Evolutionary conservation across 1,139 yeast species (phyloP).

Genomic region (Candida neerlandica): DNA sequence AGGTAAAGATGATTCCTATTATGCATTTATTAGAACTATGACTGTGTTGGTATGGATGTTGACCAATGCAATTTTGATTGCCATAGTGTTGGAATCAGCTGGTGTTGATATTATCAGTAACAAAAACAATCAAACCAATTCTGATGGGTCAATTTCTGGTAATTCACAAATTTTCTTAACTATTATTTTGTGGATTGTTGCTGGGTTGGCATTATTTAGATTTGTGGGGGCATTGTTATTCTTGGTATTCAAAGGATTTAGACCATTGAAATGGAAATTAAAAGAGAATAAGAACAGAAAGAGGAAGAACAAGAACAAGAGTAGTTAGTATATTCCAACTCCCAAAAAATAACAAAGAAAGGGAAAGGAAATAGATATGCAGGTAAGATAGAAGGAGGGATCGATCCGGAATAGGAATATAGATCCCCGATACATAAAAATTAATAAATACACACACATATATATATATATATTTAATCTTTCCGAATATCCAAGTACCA

Average conservation of each 20-base stretch:
- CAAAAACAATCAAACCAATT: conserved; percentile 20
- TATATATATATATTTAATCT: too few relatives aligned
- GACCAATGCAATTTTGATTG: conserved; percentile 45
- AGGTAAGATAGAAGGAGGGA: too few relatives aligned
- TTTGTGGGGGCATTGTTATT: conserved; percentile 44
- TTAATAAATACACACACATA: too few relatives aligned
- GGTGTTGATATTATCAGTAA: conserved; percentile 37
- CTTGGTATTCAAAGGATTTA: conserved; percentile 36
- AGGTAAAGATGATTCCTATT: conserved; percentile 41
- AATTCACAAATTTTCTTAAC: conserved; percentile 46
- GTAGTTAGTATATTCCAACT: too few relatives aligned
- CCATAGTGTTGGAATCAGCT: conserved; percentile 45
- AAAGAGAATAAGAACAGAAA: conserved; percentile 21
- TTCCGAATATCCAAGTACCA: too few relatives aligned
- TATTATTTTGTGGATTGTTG: conserved; percentile 52
- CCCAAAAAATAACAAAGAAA: too few relatives aligned
- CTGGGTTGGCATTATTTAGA: conserved; percentile 48
- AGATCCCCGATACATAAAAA: too few relatives aligned
- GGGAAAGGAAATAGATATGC: too few relatives aligned
- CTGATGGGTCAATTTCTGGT: conserved; percentile 35
- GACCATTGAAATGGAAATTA: conserved; percentile 48
- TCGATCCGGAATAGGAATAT: too few relatives aligned
- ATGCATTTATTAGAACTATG: conserved; percentile 47
- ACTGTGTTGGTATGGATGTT: conserved; percentile 52
- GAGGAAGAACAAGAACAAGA: not conserved